phyloP scores from a whole-genome alignment of 139 green algal species.

The Coccomyxa sp. region DNA sequence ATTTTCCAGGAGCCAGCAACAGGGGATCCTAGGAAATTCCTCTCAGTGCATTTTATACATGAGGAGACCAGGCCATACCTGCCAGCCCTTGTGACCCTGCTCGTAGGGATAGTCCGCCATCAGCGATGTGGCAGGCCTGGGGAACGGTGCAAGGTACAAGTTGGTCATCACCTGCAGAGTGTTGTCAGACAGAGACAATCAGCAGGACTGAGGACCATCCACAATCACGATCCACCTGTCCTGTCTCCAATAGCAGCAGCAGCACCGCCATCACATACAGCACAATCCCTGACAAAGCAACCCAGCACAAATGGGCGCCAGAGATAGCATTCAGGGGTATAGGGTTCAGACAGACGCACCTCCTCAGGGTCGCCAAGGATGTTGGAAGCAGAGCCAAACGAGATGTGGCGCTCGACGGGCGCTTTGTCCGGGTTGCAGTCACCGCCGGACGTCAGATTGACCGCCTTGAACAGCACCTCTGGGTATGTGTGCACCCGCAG shows the following conservation, averaged over 20 bases:
- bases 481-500: conserved; percentile 1
- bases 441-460: neutral
- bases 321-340: neutral
- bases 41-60: neutral
- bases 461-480: neutral
- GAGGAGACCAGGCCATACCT: neutral
- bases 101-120: neutral
- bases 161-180: conserved; percentile 1
- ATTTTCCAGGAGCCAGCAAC: neutral
- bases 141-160: conserved; percentile 13
- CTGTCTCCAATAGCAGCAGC: neutral
- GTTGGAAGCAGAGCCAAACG: neutral
- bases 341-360: neutral
- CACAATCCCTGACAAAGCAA: neutral
- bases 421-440: conserved; percentile 2
- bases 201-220: neutral
- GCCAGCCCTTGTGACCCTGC: conserved; percentile 12
- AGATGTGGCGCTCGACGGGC: neutral
- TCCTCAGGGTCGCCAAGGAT: neutral
- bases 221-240: neutral
- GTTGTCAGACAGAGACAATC: neutral
- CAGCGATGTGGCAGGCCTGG: conserved; percentile 4
- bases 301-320: neutral
- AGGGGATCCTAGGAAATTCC: neutral
- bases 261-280: neutral